phyloP scores from a whole-genome alignment of 2,329 filamentous ascomycete genomes.

The Fusarium pseudograminearum region DNA sequence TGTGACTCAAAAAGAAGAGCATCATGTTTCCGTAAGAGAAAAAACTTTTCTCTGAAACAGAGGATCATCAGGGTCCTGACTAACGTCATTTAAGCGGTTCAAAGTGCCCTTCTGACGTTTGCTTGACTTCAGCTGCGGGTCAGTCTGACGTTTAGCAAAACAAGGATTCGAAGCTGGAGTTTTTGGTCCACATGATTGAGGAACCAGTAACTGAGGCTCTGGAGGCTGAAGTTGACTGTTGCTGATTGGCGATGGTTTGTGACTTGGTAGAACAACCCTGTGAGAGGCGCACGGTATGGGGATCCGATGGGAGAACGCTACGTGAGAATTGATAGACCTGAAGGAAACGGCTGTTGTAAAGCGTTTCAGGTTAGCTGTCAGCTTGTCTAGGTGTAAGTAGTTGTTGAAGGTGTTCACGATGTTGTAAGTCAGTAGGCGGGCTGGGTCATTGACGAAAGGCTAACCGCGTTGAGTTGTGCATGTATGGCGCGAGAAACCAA shows the following conservation, averaged over 20 bases:
- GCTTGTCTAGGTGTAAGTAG: background rate
- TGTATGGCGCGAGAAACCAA: background rate
- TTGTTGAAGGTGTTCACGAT: background rate
- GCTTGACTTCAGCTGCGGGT: conserved; percentile 5
- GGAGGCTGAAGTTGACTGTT: background rate
- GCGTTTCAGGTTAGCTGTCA: background rate
- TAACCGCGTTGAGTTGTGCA: background rate
- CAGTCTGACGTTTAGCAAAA: conserved; percentile 9
- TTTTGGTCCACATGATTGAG: conserved; percentile 17
- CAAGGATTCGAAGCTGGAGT: conserved; percentile 7
- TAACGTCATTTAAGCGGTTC: conserved; percentile 34
- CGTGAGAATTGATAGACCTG: background rate
- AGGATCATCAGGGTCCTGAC: conserved; percentile 5
- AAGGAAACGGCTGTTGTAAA: background rate
- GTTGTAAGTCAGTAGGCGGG: background rate
- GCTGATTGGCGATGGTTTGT: background rate
- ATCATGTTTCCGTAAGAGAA: background rate
- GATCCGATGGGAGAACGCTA: background rate
- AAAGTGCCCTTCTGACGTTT: conserved; percentile 4
- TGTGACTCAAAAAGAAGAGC: background rate
- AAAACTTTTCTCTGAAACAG: background rate
- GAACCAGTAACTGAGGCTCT: conserved; percentile 5
- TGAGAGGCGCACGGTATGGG: conserved; percentile 21
- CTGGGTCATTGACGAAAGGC: background rate
- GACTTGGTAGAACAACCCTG: conserved; percentile 3